Conservation (phyloP, 2,329 filamentous ascomycete species). For the Onygenales sp. region DNA sequence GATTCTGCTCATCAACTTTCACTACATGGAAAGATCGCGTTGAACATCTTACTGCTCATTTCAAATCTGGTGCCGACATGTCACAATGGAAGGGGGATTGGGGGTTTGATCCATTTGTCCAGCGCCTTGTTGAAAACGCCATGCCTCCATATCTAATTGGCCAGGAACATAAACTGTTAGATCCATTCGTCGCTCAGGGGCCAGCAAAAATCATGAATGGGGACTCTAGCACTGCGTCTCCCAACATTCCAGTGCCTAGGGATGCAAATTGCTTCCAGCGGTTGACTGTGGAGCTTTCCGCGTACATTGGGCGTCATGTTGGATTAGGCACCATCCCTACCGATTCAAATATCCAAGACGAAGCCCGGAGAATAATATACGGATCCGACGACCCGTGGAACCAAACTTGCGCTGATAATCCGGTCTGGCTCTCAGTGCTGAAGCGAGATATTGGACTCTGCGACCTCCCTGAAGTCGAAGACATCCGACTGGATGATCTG, state of each 20-base stretch:
- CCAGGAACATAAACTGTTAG: constrained; percentile 21
- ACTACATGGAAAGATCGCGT: constrained; percentile 36
- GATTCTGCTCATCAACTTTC: constrained; percentile 32
- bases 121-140: constrained; percentile 26
- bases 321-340: constrained; percentile 26
- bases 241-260: constrained; percentile 18
- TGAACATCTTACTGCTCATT: constrained; percentile 33
- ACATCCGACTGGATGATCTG: constrained; percentile 27
- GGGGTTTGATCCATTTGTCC: constrained; percentile 30
- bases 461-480: constrained; percentile 20
- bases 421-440: constrained; percentile 35
- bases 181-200: constrained; percentile 20
- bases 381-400: constrained; percentile 24
- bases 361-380: constrained; percentile 21
- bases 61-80: constrained; percentile 29
- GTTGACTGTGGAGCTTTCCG: constrained; percentile 30
- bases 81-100: constrained; percentile 32
- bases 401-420: constrained; percentile 38
- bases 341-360: constrained; percentile 21
- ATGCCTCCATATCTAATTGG: constrained; percentile 29
- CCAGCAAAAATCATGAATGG: not conserved
- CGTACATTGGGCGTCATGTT: constrained; percentile 27
- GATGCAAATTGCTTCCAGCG: constrained; percentile 35
- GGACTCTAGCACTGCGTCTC: not conserved
- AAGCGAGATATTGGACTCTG: constrained; percentile 35